phyloP scores from a whole-genome alignment of 495 filamentous ascomycete genomes.

The Alectoria sarmentosa region DNA sequence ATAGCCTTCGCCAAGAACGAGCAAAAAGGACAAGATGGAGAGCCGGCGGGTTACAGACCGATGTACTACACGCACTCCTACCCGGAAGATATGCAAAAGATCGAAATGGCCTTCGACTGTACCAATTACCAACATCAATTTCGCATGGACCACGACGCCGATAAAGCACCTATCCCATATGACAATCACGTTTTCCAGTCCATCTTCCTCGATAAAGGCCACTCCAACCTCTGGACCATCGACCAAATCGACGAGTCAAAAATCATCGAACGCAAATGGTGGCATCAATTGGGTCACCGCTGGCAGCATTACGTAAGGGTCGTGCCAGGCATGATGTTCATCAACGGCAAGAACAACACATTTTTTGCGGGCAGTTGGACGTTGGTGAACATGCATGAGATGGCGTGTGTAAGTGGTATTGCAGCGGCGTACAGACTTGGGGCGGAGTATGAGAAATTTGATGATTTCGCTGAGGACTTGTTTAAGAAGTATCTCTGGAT shows the following conservation, averaged over 20 bases:
- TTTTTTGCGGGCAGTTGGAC: conserved; percentile 72
- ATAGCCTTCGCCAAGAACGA: conserved; percentile 39
- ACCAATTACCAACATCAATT: conserved; percentile 83
- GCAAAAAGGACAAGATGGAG: conserved; percentile 23
- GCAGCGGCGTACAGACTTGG: conserved; percentile 74
- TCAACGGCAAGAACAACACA: conserved; percentile 64
- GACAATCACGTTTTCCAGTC: conserved; percentile 73
- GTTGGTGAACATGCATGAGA: conserved; percentile 79
- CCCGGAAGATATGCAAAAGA: conserved; percentile 52
- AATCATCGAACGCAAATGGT: conserved; percentile 69
- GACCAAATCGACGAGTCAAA: conserved; percentile 61
- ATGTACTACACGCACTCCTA: conserved; percentile 82
- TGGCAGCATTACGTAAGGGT: conserved; percentile 77
- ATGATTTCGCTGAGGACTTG: conserved; percentile 53
- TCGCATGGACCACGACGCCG: conserved; percentile 40
- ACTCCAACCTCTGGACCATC: conserved; percentile 60
- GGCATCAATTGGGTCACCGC: conserved; percentile 78
- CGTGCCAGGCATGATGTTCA: conserved; percentile 71
- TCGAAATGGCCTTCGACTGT: conserved; percentile 86
- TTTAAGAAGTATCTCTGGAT: conserved; percentile 49
- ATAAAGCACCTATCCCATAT: conserved; percentile 36
- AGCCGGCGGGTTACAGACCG: conserved; percentile 51
- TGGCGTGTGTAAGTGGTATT: conserved; percentile 70
- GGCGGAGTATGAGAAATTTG: conserved; percentile 61
- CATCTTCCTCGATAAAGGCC: conserved; percentile 67